phyloP scores from a whole-genome alignment of 1,284 basidiomycete species.

The Neonothopanus nambi region DNA sequence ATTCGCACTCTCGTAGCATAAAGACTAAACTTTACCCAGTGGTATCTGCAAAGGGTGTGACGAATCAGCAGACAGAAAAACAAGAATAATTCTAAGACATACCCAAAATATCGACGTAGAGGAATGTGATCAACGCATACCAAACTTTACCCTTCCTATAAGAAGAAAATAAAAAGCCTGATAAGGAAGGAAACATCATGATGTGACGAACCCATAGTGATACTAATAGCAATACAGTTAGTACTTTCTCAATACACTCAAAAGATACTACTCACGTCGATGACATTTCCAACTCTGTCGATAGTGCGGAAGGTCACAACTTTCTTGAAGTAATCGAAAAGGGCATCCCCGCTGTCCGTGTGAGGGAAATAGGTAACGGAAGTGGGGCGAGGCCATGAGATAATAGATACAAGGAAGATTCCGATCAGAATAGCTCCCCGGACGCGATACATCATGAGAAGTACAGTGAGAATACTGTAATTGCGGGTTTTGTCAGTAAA shows the following conservation, averaged over 20 bases:
- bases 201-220: slow-evolving; percentile 41
- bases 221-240: slow-evolving; percentile 34
- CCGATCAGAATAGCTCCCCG: slow-evolving; percentile 84
- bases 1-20: not conserved
- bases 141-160: slow-evolving; percentile 73
- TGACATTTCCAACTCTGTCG: slow-evolving; percentile 57
- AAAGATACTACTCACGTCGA: slow-evolving; percentile 52
- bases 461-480: slow-evolving; percentile 67
- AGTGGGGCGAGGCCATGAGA: slow-evolving; percentile 85
- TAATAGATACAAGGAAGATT: slow-evolving; percentile 84
- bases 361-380: slow-evolving; percentile 85
- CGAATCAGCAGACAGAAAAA: not conserved
- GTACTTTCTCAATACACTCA: not conserved
- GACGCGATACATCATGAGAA: slow-evolving; percentile 85
- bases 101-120: slow-evolving; percentile 88
- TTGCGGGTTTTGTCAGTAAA: slow-evolving; percentile 5
- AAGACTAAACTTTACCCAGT: slow-evolving; percentile 33
- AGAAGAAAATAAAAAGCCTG: not conserved
- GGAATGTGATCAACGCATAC: slow-evolving; percentile 86
- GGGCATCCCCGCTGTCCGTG: slow-evolving; percentile 63
- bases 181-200: slow-evolving; percentile 5
- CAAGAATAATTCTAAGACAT: slow-evolving; percentile 7
- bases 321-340: slow-evolving; percentile 87
- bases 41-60: slow-evolving; percentile 32
- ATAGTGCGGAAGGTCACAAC: slow-evolving; percentile 79